Evolutionary conservation across 768 basidiomycete genomes (phyloP).

Genomic region (Suillus occidentalis): DNA sequence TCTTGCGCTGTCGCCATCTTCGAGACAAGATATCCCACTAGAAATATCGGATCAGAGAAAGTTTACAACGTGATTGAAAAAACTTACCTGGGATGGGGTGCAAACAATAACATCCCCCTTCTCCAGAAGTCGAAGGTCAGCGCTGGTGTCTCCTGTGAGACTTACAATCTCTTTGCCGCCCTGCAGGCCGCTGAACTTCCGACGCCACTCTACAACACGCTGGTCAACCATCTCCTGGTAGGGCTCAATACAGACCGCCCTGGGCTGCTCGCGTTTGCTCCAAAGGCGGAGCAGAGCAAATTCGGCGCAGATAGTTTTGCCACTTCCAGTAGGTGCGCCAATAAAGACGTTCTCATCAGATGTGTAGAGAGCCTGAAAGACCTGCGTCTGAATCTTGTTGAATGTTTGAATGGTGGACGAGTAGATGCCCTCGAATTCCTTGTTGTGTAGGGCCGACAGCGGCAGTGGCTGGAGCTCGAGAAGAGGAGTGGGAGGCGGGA

Average conservation of each 20-base stretch:
- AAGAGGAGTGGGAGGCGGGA: constrained; percentile 89
- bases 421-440: constrained; percentile 88
- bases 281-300: constrained; percentile 94
- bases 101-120: constrained; percentile 93
- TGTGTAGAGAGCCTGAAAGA: constrained; percentile 96
- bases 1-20: constrained; percentile 95
- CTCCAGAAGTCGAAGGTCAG: constrained; percentile 86
- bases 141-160: constrained; percentile 91
- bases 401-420: constrained; percentile 77
- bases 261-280: constrained; percentile 78
- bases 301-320: constrained; percentile 97
- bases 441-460: constrained; percentile 88
- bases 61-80: neutral
- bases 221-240: constrained; percentile 97
- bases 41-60: constrained; percentile 6
- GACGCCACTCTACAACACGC: constrained; percentile 84
- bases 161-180: constrained; percentile 94
- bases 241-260: constrained; percentile 95
- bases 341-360: constrained; percentile 97
- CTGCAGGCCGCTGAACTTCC: constrained; percentile 79
- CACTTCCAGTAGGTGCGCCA: constrained; percentile 94
- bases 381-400: constrained; percentile 99
- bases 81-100: constrained; percentile 82
- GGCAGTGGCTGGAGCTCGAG: constrained; percentile 92
- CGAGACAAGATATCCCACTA: constrained; percentile 96